Evolutionary conservation across 1,139 yeast species (phyloP), one percentile per base, ranked within the genome.

Genomic region (Lodderomyces pseudojiufengensis): DNA sequence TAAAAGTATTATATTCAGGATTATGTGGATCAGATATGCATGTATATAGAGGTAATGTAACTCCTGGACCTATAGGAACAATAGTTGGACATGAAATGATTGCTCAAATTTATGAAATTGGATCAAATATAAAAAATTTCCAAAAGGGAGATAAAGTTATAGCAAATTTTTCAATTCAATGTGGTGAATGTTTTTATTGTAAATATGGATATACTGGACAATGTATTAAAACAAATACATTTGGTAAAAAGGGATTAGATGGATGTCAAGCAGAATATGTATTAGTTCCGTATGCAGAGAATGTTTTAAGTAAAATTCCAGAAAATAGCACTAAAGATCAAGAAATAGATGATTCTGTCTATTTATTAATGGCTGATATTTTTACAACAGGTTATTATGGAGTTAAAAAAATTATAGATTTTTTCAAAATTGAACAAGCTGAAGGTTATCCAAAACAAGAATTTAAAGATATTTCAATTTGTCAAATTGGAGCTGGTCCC

Each of bases 351-450:
- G 78, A 73, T 44, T 57, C 70, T 2, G 65, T 73, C 7, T 71
- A 78, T 31, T 73, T 78, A 6, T 54, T 79, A 44, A 75, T 79
- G 81, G 79, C 83, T 7, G 85, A 79, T 54, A 79, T 79, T 37
- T 79, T 79, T 53, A 76, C 80, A 26, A 79, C 85, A 1, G 85
- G 83, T 0, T 78, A 74, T 54, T 75, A 69, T 48, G 84, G 84
- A 25, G 73, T 63, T 9, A 65, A 64, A 42, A 68, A 69, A 44
- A 76, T 78, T 18, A 51, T 69, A 13, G 73, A 76, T 44, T 68
- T 63, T 42, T 55, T 63, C 40, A 45, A 47, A 20, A 51, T 51
- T 18, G 55, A 55, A 32, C 40, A 55, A 6, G 50, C 55, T 2
- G 31, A 43, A 32, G 49, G 50, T 0, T 36, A 43, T 8, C 38